Percentiles rank a stretch among this genome's conserved stretches.
Conservation (phyloP, 2,329 filamentous ascomycete genomes). For the Domatiomyces catenatus region DNA sequence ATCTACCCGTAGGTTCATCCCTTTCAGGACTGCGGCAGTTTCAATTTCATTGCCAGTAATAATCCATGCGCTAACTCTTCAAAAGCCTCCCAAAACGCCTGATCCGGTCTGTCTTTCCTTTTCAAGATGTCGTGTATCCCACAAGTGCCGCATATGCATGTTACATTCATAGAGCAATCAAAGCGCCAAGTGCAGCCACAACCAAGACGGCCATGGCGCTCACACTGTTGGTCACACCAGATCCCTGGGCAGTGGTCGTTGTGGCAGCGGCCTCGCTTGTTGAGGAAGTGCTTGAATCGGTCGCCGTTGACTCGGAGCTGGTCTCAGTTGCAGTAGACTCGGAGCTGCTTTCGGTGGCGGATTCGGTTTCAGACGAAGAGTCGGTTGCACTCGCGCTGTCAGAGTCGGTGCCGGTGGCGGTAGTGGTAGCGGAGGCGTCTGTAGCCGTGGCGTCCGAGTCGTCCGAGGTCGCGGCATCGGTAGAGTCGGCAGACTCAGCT, state of each 20-base stretch:
- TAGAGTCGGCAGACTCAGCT: too few species aligned
- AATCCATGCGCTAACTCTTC: background rate
- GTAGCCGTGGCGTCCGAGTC: too few species aligned
- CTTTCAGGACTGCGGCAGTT: background rate
- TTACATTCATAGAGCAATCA: background rate
- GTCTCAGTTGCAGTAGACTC: background rate
- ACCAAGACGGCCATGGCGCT: background rate
- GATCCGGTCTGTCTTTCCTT: background rate
- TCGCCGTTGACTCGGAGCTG: background rate
- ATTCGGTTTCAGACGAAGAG: too few species aligned
- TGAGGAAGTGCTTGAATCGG: background rate
- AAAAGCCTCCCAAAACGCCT: background rate
- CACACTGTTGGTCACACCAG: background rate
- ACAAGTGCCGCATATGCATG: background rate
- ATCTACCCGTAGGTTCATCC: background rate
- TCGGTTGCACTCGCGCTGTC: too few species aligned
- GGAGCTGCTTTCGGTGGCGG: too few species aligned
- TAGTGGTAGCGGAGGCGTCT: too few species aligned
- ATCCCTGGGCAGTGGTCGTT: background rate
- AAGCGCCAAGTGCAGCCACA: background rate
- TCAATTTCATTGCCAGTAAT: background rate
- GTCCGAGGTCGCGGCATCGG: too few species aligned
- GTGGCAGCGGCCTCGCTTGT: background rate
- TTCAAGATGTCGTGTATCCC: background rate
- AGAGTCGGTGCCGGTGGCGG: too few species aligned